Percentiles rank a stretch among this genome's conserved stretches.
Evolutionary conservation across 2,329 filamentous ascomycete genomes (phyloP).

Genomic region (Colletotrichum filicis): DNA sequence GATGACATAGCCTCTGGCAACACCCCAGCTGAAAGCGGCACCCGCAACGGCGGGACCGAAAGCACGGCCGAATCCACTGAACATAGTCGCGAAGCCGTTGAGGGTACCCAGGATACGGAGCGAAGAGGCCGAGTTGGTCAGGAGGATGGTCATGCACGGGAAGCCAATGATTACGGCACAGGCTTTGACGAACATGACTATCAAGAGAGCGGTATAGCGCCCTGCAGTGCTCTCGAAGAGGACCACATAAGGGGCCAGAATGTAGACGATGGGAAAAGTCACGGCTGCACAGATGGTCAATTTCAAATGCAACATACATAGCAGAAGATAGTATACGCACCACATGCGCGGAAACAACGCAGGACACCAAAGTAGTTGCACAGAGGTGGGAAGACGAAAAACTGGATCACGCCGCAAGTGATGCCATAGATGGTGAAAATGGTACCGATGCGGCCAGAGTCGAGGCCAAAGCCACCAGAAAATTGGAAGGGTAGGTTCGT

Average conservation of each 20-base stretch:
- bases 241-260: conserved; percentile 84
- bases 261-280: conserved; percentile 79
- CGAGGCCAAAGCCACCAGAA: conserved; percentile 80
- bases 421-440: conserved; percentile 88
- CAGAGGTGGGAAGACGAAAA: conserved; percentile 83
- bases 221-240: conserved; percentile 60
- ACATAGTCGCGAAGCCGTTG: conserved; percentile 89
- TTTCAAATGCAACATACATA: not conserved
- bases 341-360: conserved; percentile 75
- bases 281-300: conserved; percentile 52
- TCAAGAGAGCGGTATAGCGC: conserved; percentile 72
- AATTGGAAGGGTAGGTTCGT: conserved; percentile 82
- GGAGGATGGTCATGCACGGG: conserved; percentile 87
- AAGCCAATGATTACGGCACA: conserved; percentile 85
- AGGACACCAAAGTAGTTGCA: conserved; percentile 80
- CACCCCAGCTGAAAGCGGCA: conserved; percentile 78
- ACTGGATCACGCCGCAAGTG: conserved; percentile 83
- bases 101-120: conserved; percentile 88
- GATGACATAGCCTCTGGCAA: conserved; percentile 79
- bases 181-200: conserved; percentile 79
- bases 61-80: conserved; percentile 83
- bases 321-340: conserved; percentile 44
- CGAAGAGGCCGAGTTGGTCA: conserved; percentile 88
- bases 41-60: conserved; percentile 81
- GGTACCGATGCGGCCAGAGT: conserved; percentile 80